phyloP scores from a whole-genome alignment of 805 yeast species.

The Barnettozyma vustinii region DNA sequence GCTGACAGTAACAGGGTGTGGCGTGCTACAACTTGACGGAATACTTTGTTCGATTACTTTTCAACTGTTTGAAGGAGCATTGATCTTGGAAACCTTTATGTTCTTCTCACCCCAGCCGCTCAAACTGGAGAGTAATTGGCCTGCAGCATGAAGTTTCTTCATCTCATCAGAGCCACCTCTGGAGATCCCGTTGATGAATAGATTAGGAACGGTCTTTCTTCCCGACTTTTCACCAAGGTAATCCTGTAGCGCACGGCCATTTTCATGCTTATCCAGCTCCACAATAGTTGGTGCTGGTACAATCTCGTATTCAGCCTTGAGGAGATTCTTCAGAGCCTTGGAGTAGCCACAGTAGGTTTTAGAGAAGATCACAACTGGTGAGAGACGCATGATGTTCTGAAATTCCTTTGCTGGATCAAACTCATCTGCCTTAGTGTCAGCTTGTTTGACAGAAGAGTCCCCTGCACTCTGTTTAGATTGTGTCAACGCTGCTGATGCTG shows the following conservation, averaged over 20 bases:
- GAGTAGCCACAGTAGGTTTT: conserved; percentile 71
- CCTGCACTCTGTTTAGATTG: not conserved
- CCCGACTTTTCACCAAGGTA: conserved; percentile 67
- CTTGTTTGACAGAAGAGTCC: not conserved
- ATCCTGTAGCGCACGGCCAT: conserved; percentile 72
- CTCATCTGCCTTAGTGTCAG: not conserved
- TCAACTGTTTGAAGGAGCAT: conserved; percentile 50
- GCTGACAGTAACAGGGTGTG: not conserved
- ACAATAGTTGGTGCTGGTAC: conserved; percentile 69
- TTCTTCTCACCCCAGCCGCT: conserved; percentile 58
- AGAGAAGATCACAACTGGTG: conserved; percentile 62
- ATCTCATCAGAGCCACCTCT: conserved; percentile 91
- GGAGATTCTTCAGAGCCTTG: conserved; percentile 58
- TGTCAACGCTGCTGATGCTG: not conserved
- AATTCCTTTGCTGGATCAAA: conserved; percentile 52
- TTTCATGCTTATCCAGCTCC: conserved; percentile 75
- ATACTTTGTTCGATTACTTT: not conserved
- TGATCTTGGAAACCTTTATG: conserved; percentile 42
- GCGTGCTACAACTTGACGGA: not conserved
- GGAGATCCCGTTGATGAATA: conserved; percentile 66
- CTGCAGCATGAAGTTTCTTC: conserved; percentile 50
- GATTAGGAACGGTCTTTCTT: conserved; percentile 86
- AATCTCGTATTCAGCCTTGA: conserved; percentile 58
- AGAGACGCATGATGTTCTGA: conserved; percentile 46
- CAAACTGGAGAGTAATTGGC: conserved; percentile 46